These are phyloP conservation scores for Penicillium odoratum DNA, from an alignment of 495 filamentous ascomycete genomes.

Conservation along the genomic window DNA sequence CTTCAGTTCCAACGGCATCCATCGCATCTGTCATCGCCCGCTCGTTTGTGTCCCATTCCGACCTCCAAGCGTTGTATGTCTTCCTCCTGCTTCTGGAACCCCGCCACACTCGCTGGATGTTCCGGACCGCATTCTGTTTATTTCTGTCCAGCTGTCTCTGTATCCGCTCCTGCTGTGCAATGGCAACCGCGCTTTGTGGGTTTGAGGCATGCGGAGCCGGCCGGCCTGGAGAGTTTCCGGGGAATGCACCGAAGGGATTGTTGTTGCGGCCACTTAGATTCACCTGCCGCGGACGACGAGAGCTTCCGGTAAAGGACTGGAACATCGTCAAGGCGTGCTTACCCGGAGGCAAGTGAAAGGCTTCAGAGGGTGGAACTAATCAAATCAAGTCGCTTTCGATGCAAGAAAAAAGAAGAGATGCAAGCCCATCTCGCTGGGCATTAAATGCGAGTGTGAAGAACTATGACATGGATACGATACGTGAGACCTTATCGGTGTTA, in stretches of 20 bases:
- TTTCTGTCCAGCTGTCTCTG: constrained; percentile 81
- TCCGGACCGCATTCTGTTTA: constrained; percentile 68
- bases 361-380: constrained; percentile 4
- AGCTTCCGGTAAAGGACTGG: constrained; percentile 82
- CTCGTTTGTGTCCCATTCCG: constrained; percentile 64
- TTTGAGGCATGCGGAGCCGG: constrained; percentile 50
- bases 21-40: constrained; percentile 16
- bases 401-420: constrained; percentile 17
- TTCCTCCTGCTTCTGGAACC: constrained; percentile 65
- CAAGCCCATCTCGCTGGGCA: constrained; percentile 28
- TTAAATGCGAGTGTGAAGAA: constrained; percentile 21
- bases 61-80: constrained; percentile 58
- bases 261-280: constrained; percentile 85
- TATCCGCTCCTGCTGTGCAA: constrained; percentile 81
- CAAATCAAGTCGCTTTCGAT: constrained; percentile 15
- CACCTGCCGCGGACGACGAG: constrained; percentile 83
- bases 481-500: constrained; percentile 24
- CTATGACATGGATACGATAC: constrained; percentile 33
- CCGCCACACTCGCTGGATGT: constrained; percentile 82
- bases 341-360: constrained; percentile 4
- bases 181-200: constrained; percentile 72
- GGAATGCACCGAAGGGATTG: constrained; percentile 69
- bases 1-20: constrained; percentile 7
- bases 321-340: constrained; percentile 62
- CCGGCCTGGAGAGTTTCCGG: constrained; percentile 31